Conservation (phyloP, 2,329 filamentous ascomycete species). For the Xylariaceae sp. region DNA sequence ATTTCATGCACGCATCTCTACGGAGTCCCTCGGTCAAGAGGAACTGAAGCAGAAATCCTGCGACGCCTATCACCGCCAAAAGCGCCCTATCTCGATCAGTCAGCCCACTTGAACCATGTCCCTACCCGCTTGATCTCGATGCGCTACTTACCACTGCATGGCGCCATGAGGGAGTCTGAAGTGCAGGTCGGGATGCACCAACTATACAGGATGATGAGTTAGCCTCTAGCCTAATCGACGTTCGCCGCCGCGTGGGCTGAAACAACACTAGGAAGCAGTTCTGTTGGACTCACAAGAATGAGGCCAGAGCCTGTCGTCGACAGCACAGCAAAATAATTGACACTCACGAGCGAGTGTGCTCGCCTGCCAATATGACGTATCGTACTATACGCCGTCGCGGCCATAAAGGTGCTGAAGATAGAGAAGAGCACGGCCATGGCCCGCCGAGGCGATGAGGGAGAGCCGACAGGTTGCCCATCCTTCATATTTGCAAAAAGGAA, state of each 20-base stretch:
- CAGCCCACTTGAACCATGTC: neutral
- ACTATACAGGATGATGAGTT: too few relatives aligned
- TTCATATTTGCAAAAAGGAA: slow-evolving; percentile 54
- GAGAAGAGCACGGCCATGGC: slow-evolving; percentile 63
- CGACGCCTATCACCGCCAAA: slow-evolving; percentile 60
- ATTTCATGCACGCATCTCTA: slow-evolving; percentile 40
- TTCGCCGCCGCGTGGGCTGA: too few relatives aligned
- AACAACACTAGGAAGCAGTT: too few relatives aligned
- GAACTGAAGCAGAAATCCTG: slow-evolving; percentile 77
- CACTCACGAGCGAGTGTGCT: slow-evolving; percentile 71
- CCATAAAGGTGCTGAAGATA: slow-evolving; percentile 67
- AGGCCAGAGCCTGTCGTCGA: slow-evolving; percentile 64
- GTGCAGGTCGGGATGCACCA: slow-evolving; percentile 39
- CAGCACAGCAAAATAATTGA: slow-evolving; percentile 72
- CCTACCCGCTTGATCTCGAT: neutral
- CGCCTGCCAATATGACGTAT: slow-evolving; percentile 74
- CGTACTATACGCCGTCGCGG: slow-evolving; percentile 66
- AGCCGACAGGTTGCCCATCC: slow-evolving; percentile 21
- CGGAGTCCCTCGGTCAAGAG: slow-evolving; percentile 70
- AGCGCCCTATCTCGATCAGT: slow-evolving; percentile 43
- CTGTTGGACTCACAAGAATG: too few relatives aligned
- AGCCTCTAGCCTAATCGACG: too few relatives aligned
- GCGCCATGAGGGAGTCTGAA: slow-evolving; percentile 35
- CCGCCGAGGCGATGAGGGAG: slow-evolving; percentile 57
- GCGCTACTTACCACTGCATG: slow-evolving; percentile 44